Evolutionary conservation across 768 basidiomycete species (phyloP).

Genomic region (Vararia minispora): DNA sequence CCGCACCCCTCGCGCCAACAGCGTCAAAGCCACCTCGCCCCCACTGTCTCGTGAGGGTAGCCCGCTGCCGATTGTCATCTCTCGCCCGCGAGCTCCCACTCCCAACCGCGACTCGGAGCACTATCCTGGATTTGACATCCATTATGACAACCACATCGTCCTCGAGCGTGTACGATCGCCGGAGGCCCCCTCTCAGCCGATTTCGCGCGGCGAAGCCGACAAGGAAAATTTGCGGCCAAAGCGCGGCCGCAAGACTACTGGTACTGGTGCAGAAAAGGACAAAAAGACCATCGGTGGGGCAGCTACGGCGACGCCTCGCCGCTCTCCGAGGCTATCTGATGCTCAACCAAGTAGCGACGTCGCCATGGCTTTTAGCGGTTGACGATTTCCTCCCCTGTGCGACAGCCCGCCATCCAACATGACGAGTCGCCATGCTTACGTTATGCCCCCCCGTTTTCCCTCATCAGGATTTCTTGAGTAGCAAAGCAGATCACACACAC

Average conservation of each 20-base stretch:
- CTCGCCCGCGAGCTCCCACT: conserved; percentile 7
- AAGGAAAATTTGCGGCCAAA: conserved; percentile 14
- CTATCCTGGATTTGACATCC: conserved; percentile 14
- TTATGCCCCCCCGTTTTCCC: too few species aligned
- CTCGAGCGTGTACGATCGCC: conserved; percentile 8
- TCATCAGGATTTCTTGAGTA: too few species aligned
- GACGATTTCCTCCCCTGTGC: too few species aligned
- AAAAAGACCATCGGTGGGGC: too few species aligned
- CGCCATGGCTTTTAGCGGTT: too few species aligned
- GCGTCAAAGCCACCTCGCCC: not conserved
- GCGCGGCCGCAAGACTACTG: too few species aligned
- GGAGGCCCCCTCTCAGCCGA: conserved; percentile 2
- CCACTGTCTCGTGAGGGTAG: too few species aligned
- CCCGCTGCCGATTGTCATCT: conserved; percentile 1
- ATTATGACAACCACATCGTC: conserved; percentile 12
- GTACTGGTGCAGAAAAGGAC: too few species aligned
- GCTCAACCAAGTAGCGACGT: too few species aligned
- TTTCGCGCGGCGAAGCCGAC: conserved; percentile 4
- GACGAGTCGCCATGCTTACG: too few species aligned
- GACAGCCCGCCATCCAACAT: too few species aligned
- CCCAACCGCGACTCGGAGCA: conserved; percentile 12
- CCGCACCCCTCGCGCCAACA: conserved; percentile 2
- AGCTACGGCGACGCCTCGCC: conserved; percentile 5
- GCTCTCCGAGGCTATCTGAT: conserved; percentile 11
- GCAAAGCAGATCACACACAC: too few species aligned